Base-by-base conservation (phyloP, 352 stramenopile genomes). In the Pythium graminicola region DNA sequence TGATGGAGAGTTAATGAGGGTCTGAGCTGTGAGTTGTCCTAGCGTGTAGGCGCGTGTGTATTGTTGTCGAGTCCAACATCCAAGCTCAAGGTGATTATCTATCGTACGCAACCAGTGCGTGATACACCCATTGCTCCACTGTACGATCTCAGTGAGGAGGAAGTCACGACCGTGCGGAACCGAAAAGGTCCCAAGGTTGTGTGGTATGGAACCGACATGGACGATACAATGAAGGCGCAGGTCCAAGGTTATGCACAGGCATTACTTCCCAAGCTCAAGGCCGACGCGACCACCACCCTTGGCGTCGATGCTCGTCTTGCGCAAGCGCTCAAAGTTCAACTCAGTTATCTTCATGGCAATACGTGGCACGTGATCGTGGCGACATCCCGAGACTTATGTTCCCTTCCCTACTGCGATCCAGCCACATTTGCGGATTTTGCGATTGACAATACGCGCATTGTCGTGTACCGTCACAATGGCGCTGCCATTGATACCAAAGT, bases 31-130 rank as follows among this genome's bases (percentile, higher is more conserved):
- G 31, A 14, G 39, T 6, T 10, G 42, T 20, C 35, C 2, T 22
- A 91, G 77, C 72, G 81, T 54, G 85, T 86, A 27, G 75, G 67
- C 7, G 67, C 76, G 23, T 86, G 77, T 43, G 69, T 88, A 52
- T 45, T 91, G 62, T 64, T 89, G 3, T 72, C 69, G 31, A 86
- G 67, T 56, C 76, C 81, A 50, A 50, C 59, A 20, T 70, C 61
- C 50, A 84, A 81, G 54, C 74, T 86, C 57, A 89, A 88, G 57
- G 67, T 86, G 45, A 53, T 91, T 41, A 44, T 91, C 40, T 91
- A 85, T 46, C 81, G 81, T 32, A 87, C 80, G 39, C 83, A 72
- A 17, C 61, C 73, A 4, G 64, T 66, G 2, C 40, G 57, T 45
- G 62, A 63, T 22, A 36, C 70, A 19, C 49, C 57, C 24, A 69